phyloP scores from a whole-genome alignment of 257 asterid genomes.

The Ilex aquifolium region DNA sequence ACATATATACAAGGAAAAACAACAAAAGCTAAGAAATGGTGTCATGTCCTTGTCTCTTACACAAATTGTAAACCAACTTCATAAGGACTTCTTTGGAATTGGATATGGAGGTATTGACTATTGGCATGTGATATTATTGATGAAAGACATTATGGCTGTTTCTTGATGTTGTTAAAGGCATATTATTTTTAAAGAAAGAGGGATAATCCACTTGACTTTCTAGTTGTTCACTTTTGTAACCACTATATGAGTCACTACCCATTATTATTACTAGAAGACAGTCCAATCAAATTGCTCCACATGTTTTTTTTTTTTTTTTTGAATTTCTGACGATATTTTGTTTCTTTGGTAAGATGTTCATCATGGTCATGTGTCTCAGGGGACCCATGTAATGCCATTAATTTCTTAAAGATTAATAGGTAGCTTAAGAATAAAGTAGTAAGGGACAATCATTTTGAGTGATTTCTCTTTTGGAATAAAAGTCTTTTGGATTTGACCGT shows the following conservation, averaged over 20 bases:
- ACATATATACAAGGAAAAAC: neutral
- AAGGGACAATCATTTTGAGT: too few species aligned
- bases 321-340: neutral
- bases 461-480: too few species aligned
- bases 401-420: conserved; percentile 10
- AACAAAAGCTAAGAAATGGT: neutral
- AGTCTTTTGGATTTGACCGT: too few species aligned
- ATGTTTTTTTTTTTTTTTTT: neutral
- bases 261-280: neutral
- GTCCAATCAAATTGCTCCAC: conserved; percentile 18
- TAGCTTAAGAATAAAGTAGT: conserved; percentile 36
- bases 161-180: conserved; percentile 10
- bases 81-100: conserved; percentile 21
- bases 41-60: conserved; percentile 16
- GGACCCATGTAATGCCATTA: conserved; percentile 8
- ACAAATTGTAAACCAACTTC: conserved; percentile 23
- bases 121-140: conserved; percentile 51
- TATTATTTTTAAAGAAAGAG: too few species aligned
- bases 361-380: neutral
- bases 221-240: conserved; percentile 13
- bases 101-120: conserved; percentile 23
- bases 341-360: neutral
- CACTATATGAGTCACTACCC: conserved; percentile 12
- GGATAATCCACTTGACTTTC: neutral
- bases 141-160: conserved; percentile 34